These are phyloP conservation scores for Asterophora parasitica DNA, from an alignment of 768 basidiomycete species.

Conservation along the genomic window DNA sequence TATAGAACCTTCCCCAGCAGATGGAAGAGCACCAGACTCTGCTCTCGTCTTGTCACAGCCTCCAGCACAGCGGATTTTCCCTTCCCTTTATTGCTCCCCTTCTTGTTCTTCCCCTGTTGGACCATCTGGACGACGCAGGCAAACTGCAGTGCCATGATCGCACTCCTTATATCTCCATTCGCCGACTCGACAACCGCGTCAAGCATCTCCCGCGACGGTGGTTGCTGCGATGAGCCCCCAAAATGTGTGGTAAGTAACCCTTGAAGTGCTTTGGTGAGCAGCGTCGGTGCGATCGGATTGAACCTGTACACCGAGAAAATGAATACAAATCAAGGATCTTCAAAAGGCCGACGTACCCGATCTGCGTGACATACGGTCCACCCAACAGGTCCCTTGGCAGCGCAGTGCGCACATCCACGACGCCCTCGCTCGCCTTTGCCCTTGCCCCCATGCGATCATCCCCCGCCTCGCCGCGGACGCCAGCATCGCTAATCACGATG, in stretches of 20 bases:
- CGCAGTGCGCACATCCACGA: constrained; percentile 67
- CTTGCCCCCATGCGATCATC: constrained; percentile 48
- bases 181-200: constrained; percentile 75
- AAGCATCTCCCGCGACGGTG: constrained; percentile 60
- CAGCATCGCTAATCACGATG: constrained; percentile 79
- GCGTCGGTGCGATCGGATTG: constrained; percentile 86
- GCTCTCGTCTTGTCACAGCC: constrained; percentile 76
- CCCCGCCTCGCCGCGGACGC: constrained; percentile 65
- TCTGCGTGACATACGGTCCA: constrained; percentile 75
- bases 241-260: constrained; percentile 48
- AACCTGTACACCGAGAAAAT: constrained; percentile 48
- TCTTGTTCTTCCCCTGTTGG: constrained; percentile 30
- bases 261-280: constrained; percentile 76
- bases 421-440: constrained; percentile 29
- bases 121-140: constrained; percentile 48
- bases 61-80: constrained; percentile 47
- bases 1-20: constrained; percentile 90
- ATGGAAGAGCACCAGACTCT: constrained; percentile 86
- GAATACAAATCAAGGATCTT: background rate
- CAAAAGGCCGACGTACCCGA: constrained; percentile 50
- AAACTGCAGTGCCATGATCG: constrained; percentile 91
- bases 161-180: constrained; percentile 90
- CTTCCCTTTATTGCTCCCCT: constrained; percentile 21
- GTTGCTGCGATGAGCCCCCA: constrained; percentile 25
- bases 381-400: constrained; percentile 63